Evolutionary conservation across 164 flowering plant species (phyloP).

Genomic region (grape (Vitis vinifera)): ASM3070453v1 NC_081822.1:11338501-11339000

Average conservation of each 20-base stretch:
- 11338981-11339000: conserved; percentile 32
- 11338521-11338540: too few relatives aligned
- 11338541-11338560: too few relatives aligned
- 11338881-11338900: neutral
- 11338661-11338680: too few relatives aligned
- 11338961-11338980: conserved; percentile 21
- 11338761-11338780: neutral
- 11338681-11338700: too few relatives aligned
- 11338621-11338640: too few relatives aligned
- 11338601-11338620: too few relatives aligned
- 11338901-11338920: neutral
- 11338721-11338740: neutral
- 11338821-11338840: neutral
- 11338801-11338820: neutral
- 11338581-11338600: too few relatives aligned
- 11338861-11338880: neutral
- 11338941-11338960: neutral
- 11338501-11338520: too few relatives aligned
- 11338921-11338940: neutral
- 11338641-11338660: too few relatives aligned
- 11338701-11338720: neutral
- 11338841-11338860: neutral
- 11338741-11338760: neutral
- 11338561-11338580: too few relatives aligned
- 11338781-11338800: conserved; percentile 7